These are phyloP conservation scores for Dactylonectria estremocensis DNA, from an alignment of 2,329 filamentous ascomycete genomes.

Conservation along the genomic window DNA sequence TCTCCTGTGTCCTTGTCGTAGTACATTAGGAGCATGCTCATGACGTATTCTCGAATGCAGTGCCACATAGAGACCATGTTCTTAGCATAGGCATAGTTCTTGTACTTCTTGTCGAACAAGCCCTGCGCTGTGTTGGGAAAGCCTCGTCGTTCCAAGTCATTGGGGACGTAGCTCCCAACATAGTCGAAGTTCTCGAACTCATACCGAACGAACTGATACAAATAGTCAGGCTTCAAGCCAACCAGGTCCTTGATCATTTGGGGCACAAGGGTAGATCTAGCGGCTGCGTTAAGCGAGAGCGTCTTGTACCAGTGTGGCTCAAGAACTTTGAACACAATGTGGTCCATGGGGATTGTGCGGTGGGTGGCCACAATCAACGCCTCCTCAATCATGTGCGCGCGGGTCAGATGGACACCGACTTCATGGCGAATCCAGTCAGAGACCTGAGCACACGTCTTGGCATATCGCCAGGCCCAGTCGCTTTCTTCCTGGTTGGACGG, in stretches of 20 bases:
- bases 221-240: constrained; percentile 56
- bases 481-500: constrained; percentile 39
- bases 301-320: constrained; percentile 67
- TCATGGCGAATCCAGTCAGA: constrained; percentile 66
- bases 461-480: constrained; percentile 68
- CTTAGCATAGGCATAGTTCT: constrained; percentile 65
- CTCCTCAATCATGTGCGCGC: constrained; percentile 65
- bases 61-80: constrained; percentile 63
- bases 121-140: constrained; percentile 56
- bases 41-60: constrained; percentile 59
- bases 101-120: constrained; percentile 56
- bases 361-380: constrained; percentile 63
- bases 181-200: constrained; percentile 63
- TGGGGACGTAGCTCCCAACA: constrained; percentile 60
- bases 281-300: constrained; percentile 64
- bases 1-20: constrained; percentile 53
- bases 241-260: constrained; percentile 60
- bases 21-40: constrained; percentile 53
- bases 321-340: constrained; percentile 60
- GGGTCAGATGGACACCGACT: constrained; percentile 61
- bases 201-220: constrained; percentile 56
- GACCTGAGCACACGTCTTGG: constrained; percentile 64
- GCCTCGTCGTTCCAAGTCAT: constrained; percentile 60
- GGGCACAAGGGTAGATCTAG: constrained; percentile 61
- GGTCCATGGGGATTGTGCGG: constrained; percentile 58